These are phyloP conservation scores for Serendipita indica DNA, from an alignment of 768 basidiomycete genomes.

Conservation along the genomic window DNA sequence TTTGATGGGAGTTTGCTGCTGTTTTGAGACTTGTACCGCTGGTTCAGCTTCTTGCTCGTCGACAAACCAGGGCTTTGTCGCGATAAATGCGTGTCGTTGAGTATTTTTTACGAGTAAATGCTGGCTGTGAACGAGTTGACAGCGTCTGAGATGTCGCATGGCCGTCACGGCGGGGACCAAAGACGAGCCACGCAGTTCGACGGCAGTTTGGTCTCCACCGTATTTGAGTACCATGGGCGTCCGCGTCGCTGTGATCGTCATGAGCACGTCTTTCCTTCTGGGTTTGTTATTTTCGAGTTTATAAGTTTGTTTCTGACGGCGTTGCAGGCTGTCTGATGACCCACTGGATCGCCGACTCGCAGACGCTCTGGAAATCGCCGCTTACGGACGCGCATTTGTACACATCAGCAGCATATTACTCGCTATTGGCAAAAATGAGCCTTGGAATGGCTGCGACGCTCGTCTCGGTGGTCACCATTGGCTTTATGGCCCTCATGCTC, in stretches of 20 bases:
- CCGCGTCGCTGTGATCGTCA: conserved; percentile 59
- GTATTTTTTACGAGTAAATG: not conserved
- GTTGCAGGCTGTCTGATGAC: conserved; percentile 60
- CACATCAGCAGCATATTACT: conserved; percentile 71
- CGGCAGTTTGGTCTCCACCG: conserved; percentile 12
- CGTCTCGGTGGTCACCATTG: conserved; percentile 39
- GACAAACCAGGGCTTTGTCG: conserved; percentile 48
- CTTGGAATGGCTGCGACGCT: conserved; percentile 41
- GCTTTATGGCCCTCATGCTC: conserved; percentile 56
- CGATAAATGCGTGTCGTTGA: not conserved
- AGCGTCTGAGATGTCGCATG: conserved; percentile 18
- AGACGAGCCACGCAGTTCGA: conserved; percentile 5
- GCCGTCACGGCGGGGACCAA: not conserved
- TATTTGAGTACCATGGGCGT: conserved; percentile 47
- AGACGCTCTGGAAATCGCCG: conserved; percentile 80
- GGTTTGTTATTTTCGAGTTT: conserved; percentile 30
- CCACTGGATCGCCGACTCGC: conserved; percentile 86
- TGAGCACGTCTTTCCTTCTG: conserved; percentile 64
- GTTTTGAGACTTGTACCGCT: conserved; percentile 12
- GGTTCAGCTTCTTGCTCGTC: conserved; percentile 27
- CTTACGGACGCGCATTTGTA: conserved; percentile 68
- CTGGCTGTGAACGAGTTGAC: not conserved
- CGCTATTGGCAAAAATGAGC: conserved; percentile 56
- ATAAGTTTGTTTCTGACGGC: not conserved
- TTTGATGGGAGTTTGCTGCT: conserved; percentile 20